Evolutionary conservation across 1,284 basidiomycete species (phyloP), one percentile per base, ranked within the genome.

Genomic region (Malassezia restricta): DNA sequence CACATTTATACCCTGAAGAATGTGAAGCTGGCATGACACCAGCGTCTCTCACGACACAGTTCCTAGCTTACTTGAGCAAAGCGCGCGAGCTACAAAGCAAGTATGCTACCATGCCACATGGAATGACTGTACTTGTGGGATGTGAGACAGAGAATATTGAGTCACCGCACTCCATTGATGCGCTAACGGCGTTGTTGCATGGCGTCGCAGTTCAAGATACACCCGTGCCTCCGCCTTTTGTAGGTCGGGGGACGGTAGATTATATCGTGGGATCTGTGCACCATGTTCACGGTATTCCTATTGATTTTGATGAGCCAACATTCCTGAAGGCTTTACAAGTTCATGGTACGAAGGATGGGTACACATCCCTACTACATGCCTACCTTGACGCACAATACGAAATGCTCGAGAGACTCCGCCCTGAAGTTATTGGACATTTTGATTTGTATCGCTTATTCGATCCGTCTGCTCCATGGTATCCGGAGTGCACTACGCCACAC

Each of bases 1-100:
- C 80, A 33, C 89, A 98, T 74, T 77, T 96, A 32, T 98, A 96
- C 71, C 92, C 91, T 12, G 92, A 98, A 78, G 92, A 98, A 81
- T 9, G 54, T 37, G 59, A 58, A 47, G 67, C 62, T 3, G 50
- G 75, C 14, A 47, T 82, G 42, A 73, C 79, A 5, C 73, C 79
- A 7, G 75, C 76, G 33, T 70, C 66, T 24, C 77, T 89, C 27
- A 67, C 69, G 8, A 63, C 73, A 2, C 82, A 83, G 55, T 92
- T 90, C 67, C 75, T 79, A 33, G 74, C 70, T 5, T 92, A 87
- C 68, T 66, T 91, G 14, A 66, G 73, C 20, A 85, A 90, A 74
- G 90, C 91, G 0, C 80, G 83, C 60, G 79, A 81, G 2, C 79
- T 95, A 17, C 84, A 86, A 64, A 47, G 53, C 0, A 49, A 58